A percentile compares a stretch with the other conserved stretches of the same genome.
phyloP scores from a whole-genome alignment of 768 basidiomycete species.

The Trametes villosa region DNA sequence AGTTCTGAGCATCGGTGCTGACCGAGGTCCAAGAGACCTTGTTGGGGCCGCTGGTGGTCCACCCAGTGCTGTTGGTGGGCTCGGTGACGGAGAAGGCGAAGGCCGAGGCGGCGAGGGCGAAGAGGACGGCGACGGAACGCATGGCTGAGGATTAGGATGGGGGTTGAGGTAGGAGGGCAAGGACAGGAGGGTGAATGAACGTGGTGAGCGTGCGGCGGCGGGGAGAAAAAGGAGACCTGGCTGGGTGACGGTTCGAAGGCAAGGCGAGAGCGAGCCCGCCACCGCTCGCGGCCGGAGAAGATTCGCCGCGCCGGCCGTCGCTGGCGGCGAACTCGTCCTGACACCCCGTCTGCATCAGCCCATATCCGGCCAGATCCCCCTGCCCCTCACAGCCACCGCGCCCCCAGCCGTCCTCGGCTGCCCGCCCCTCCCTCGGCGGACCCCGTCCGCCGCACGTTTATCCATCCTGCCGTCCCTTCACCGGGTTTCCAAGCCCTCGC shows the following conservation, averaged over 20 bases:
- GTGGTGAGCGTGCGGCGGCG: slow-evolving; percentile 17
- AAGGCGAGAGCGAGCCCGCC: slow-evolving; percentile 10
- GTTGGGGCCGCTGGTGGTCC: slow-evolving; percentile 62
- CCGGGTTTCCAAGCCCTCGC: not conserved
- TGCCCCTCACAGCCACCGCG: slow-evolving; percentile 1
- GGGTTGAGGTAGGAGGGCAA: slow-evolving; percentile 9
- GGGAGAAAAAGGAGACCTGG: slow-evolving; percentile 4
- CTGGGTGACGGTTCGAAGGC: slow-evolving; percentile 1
- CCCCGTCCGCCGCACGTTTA: not conserved
- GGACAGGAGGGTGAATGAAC: slow-evolving; percentile 21
- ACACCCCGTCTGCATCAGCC: slow-evolving; percentile 8
- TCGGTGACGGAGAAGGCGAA: slow-evolving; percentile 65
- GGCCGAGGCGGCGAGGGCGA: slow-evolving; percentile 57
- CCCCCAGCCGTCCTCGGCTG: not conserved
- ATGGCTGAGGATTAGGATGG: slow-evolving; percentile 37
- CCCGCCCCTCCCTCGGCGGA: not conserved
- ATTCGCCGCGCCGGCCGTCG: slow-evolving; percentile 12
- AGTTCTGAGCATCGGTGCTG: slow-evolving; percentile 65
- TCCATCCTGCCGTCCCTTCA: not conserved
- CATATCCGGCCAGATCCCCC: not conserved
- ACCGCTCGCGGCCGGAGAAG: slow-evolving; percentile 9
- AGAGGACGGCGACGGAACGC: slow-evolving; percentile 45
- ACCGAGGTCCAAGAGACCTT: slow-evolving; percentile 66
- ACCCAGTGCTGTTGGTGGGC: slow-evolving; percentile 51
- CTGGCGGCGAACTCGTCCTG: not conserved